These are phyloP conservation scores for Ophiosphaerella narmari DNA, from an alignment of 2,329 filamentous ascomycete genomes.

Conservation along the genomic window DNA sequence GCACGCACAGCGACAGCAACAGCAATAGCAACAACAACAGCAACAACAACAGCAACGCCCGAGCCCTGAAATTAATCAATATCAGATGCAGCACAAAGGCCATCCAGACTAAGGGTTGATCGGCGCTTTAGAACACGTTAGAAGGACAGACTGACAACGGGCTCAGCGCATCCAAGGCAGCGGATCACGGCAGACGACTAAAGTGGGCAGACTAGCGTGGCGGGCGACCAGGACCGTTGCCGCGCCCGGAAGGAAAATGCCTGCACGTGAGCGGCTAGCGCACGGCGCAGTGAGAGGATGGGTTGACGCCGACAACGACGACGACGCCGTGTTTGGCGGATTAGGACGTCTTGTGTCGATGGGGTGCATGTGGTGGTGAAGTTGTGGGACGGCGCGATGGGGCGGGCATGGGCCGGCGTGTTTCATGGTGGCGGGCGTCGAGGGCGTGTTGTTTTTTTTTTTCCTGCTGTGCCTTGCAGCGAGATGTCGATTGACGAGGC, in stretches of 20 bases:
- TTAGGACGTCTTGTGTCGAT: constrained; percentile 3
- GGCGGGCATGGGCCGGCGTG: constrained; percentile 20
- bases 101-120: too few species aligned
- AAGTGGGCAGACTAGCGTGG: constrained; percentile 8
- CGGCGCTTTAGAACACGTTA: too few species aligned
- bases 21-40: too few species aligned
- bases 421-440: constrained; percentile 22
- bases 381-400: constrained; percentile 19
- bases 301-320: constrained; percentile 9
- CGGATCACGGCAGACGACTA: neutral
- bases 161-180: neutral
- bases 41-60: too few species aligned
- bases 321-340: constrained; percentile 21
- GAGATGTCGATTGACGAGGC: neutral
- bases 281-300: constrained; percentile 7
- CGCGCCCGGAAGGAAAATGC: constrained; percentile 23
- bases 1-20: too few species aligned
- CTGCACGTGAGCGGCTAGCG: constrained; percentile 5
- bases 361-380: neutral
- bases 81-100: too few species aligned
- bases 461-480: constrained; percentile 22
- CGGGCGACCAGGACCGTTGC: constrained; percentile 23
- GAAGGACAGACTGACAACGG: too few species aligned
- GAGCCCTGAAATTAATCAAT: too few species aligned
- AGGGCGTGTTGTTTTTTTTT: constrained; percentile 14